Conservation (phyloP, 345 rosid genomes). For the Murraya paniculata region DNA sequence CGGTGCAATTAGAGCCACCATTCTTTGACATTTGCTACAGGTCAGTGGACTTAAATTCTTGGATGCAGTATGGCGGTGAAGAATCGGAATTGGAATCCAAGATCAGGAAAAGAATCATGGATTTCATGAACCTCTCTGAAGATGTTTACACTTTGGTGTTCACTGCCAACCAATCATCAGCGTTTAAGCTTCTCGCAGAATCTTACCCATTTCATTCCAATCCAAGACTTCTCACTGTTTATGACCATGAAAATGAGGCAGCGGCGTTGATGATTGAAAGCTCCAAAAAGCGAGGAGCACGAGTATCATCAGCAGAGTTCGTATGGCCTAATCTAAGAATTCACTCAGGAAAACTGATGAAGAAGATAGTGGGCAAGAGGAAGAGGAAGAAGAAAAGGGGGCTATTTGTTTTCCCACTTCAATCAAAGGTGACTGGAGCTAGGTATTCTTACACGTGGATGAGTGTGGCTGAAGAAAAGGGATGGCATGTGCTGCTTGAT, state of each 20-base stretch:
- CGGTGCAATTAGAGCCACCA: constrained; percentile 9
- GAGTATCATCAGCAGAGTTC: constrained; percentile 57
- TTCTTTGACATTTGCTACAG: constrained; percentile 50
- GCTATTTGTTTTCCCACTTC: constrained; percentile 83
- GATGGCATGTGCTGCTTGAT: constrained; percentile 86
- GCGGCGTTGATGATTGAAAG: constrained; percentile 47
- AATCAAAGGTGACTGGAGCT: constrained; percentile 67
- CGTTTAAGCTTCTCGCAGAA: constrained; percentile 77
- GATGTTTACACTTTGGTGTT: constrained; percentile 61
- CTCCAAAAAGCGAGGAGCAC: constrained; percentile 63
- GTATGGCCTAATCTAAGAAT: constrained; percentile 59
- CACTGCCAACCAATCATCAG: constrained; percentile 69
- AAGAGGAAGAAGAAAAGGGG: constrained; percentile 42
- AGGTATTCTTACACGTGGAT: constrained; percentile 82
- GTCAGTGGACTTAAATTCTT: constrained; percentile 41
- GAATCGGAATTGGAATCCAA: constrained; percentile 47
- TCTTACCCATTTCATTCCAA: constrained; percentile 54
- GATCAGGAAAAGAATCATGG: constrained; percentile 52
- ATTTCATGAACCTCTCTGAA: constrained; percentile 76
- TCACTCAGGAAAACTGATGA: constrained; percentile 45
- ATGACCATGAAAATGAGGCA: constrained; percentile 75
- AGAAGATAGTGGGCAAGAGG: constrained; percentile 39
- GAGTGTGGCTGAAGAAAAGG: constrained; percentile 64
- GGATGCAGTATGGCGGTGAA: constrained; percentile 32
- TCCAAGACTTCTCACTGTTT: constrained; percentile 63